Evolutionary conservation across 176 grass and related monocot species (phyloP).

Genomic region (Avena eriantha): DNA sequence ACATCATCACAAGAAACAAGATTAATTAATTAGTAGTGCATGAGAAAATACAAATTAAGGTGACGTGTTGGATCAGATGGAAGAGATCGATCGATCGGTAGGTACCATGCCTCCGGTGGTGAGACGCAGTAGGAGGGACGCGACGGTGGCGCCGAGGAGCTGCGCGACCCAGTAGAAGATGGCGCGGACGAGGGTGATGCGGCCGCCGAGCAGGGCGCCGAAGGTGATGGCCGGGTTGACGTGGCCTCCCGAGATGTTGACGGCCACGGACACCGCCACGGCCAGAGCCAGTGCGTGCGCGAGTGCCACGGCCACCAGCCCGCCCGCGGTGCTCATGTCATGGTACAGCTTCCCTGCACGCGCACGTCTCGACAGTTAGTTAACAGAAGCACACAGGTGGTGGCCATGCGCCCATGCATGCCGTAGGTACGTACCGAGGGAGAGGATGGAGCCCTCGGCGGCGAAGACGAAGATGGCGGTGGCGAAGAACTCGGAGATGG

Average conservation of each 20-base stretch:
- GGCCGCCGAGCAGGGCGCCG: constrained; percentile 75
- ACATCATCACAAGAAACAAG: background rate
- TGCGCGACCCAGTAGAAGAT: constrained; percentile 82
- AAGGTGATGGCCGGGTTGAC: constrained; percentile 92
- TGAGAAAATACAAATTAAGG: no score
- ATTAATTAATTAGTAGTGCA: background rate
- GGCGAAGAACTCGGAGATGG: constrained; percentile 84
- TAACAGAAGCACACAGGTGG: no score
- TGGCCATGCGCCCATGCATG: background rate
- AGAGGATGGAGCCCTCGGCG: constrained; percentile 91
- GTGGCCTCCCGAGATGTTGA: constrained; percentile 90
- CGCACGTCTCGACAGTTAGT: background rate
- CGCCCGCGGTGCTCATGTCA: constrained; percentile 69
- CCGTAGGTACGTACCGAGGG: constrained; percentile 56
- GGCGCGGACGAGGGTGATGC: constrained; percentile 70
- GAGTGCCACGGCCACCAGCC: constrained; percentile 70
- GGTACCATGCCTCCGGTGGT: constrained; percentile 77
- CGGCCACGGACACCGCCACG: constrained; percentile 62
- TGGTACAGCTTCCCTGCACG: constrained; percentile 74
- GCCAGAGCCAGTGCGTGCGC: constrained; percentile 75
- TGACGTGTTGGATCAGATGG: no score
- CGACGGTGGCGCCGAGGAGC: constrained; percentile 79
- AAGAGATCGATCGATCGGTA: background rate
- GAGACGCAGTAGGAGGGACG: constrained; percentile 70
- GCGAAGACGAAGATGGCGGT: constrained; percentile 98